These are phyloP conservation scores for Casaregolazyma lundiana DNA, from an alignment of 1,139 yeast genomes.

Conservation along the genomic window DNA sequence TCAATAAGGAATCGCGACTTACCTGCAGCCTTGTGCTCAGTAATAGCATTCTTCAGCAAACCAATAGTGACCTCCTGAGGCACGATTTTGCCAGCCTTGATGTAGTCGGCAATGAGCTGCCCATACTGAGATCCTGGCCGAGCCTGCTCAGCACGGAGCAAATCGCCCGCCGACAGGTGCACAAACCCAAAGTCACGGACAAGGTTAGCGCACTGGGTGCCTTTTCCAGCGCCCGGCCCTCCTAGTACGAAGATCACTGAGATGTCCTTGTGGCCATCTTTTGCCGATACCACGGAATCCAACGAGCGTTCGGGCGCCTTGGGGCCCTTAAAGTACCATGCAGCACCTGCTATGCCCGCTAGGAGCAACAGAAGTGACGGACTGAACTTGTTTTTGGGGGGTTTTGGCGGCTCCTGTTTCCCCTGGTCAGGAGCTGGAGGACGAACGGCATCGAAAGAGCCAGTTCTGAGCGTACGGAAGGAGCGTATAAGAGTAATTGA, in stretches of 20 bases:
- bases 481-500: neutral
- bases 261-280: constrained; percentile 34
- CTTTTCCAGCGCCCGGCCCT: constrained; percentile 92
- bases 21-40: constrained; percentile 50
- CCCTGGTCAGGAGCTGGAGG: constrained; percentile 7
- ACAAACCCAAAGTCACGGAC: constrained; percentile 77
- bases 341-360: neutral
- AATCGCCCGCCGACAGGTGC: constrained; percentile 92
- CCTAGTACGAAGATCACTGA: constrained; percentile 78
- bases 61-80: constrained; percentile 95
- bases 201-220: constrained; percentile 87
- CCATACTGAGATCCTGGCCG: constrained; percentile 83
- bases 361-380: neutral
- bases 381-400: neutral
- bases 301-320: constrained; percentile 4
- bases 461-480: neutral
- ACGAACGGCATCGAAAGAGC: constrained; percentile 3
- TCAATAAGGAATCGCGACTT: constrained; percentile 70
- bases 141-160: constrained; percentile 84
- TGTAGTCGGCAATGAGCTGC: constrained; percentile 73
- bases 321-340: neutral
- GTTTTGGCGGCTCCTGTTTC: constrained; percentile 1
- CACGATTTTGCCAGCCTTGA: constrained; percentile 84
- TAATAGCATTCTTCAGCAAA: constrained; percentile 73
- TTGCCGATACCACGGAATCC: constrained; percentile 4